Evolutionary conservation across 225 moss, liverwort and hornwort genomes (phyloP).

Genomic region (Takakia lepidozioides): DNA sequence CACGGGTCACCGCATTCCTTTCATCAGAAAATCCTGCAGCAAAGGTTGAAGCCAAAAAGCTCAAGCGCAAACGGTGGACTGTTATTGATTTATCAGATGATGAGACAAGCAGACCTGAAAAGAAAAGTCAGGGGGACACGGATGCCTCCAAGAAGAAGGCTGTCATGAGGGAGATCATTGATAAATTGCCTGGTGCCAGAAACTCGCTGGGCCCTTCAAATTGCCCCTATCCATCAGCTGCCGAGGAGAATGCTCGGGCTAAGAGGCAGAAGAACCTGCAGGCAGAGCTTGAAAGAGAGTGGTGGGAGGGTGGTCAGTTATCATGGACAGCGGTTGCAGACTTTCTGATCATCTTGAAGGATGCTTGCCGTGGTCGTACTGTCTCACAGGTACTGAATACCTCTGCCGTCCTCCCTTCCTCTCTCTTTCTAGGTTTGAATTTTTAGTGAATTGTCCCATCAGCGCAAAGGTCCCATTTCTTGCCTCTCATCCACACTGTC

Average conservation of each 20-base stretch:
- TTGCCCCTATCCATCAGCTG: slow-evolving; percentile 84
- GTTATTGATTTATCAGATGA: slow-evolving; percentile 36
- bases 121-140: slow-evolving; percentile 12
- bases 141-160: slow-evolving; percentile 29
- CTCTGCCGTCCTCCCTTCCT: too few relatives aligned
- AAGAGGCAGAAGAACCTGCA: slow-evolving; percentile 50
- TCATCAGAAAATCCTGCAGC: slow-evolving; percentile 28
- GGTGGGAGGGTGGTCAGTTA: slow-evolving; percentile 54
- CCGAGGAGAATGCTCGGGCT: slow-evolving; percentile 59
- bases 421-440: too few relatives aligned
- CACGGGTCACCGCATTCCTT: slow-evolving; percentile 64
- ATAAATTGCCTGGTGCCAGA: slow-evolving; percentile 20
- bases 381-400: slow-evolving; percentile 59
- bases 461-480: too few relatives aligned
- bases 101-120: slow-evolving; percentile 17
- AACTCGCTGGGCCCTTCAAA: slow-evolving; percentile 23
- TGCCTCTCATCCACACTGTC: too few relatives aligned
- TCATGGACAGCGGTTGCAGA: slow-evolving; percentile 65
- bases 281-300: slow-evolving; percentile 40
- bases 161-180: slow-evolving; percentile 29
- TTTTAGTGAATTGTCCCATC: too few relatives aligned
- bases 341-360: slow-evolving; percentile 61
- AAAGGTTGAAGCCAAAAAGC: slow-evolving; percentile 14
- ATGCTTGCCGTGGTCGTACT: slow-evolving; percentile 57
- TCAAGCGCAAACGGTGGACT: slow-evolving; percentile 45